These are phyloP conservation scores for Dactylorhiza incarnata DNA, from an alignment of 106 monocot species.

Conservation along the genomic window DNA sequence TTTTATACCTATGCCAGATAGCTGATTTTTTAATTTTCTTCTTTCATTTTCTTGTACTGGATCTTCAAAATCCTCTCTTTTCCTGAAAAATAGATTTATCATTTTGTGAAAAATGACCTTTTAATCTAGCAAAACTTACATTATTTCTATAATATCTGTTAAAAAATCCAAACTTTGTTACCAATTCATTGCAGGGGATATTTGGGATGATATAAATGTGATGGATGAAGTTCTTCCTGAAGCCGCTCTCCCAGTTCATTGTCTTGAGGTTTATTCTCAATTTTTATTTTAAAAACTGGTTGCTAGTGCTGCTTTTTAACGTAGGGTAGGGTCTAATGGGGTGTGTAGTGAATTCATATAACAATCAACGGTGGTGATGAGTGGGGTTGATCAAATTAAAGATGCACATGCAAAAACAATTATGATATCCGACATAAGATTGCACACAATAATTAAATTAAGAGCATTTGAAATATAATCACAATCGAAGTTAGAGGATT, in stretches of 20 bases:
- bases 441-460: too few species aligned
- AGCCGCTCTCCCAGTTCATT: conserved; percentile 80
- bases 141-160: background rate
- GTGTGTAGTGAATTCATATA: too few species aligned
- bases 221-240: conserved; percentile 90
- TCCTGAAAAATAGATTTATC: background rate
- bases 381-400: too few species aligned
- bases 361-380: too few species aligned
- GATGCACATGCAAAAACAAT: too few species aligned
- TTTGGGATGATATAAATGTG: conserved; percentile 59
- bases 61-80: background rate
- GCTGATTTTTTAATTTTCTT: background rate
- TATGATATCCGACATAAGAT: too few species aligned
- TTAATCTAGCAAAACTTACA: background rate
- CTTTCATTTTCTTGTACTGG: background rate
- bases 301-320: background rate
- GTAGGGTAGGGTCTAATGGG: too few species aligned
- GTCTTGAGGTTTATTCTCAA: conserved; percentile 58
- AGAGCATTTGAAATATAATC: too few species aligned
- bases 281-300: background rate
- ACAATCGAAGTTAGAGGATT: too few species aligned
- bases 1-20: too few species aligned
- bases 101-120: background rate
- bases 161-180: background rate
- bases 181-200: conserved; percentile 28